A percentile compares a stretch with the other conserved stretches of the same genome.
phyloP scores from a whole-genome alignment of 257 asterid species.

The Penstemon eatonii region DNA sequence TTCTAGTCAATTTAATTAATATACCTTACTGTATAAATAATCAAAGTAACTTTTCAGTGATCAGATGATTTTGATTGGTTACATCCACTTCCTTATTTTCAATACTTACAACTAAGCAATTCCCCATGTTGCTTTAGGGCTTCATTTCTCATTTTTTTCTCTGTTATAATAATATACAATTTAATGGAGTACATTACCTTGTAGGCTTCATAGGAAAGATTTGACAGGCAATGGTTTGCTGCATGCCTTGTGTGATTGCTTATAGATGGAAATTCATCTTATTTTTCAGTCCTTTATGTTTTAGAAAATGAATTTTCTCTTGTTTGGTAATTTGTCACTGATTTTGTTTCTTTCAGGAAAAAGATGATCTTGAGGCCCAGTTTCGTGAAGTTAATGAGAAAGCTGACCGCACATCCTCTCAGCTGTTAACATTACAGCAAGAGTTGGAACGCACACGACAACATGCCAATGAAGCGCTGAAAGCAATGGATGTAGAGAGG shows the following conservation, averaged over 20 bases:
- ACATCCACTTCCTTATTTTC: neutral
- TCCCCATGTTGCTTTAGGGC: constrained; percentile 2
- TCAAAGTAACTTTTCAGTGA: constrained; percentile 9
- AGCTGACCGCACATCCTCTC: constrained; percentile 76
- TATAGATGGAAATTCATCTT: no score
- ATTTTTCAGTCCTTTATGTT: no score
- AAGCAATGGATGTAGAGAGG: constrained; percentile 88
- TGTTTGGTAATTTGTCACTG: constrained; percentile 25
- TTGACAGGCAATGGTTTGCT: no score
- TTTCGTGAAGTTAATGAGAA: constrained; percentile 76
- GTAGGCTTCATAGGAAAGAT: no score
- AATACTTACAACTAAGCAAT: neutral
- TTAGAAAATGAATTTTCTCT: neutral
- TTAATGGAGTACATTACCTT: no score
- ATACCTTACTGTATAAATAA: constrained; percentile 4
- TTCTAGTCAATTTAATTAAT: constrained; percentile 21
- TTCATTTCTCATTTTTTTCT: neutral
- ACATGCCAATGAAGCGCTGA: constrained; percentile 90
- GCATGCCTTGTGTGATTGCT: no score
- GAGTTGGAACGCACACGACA: constrained; percentile 90
- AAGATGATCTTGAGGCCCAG: constrained; percentile 89
- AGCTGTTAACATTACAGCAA: constrained; percentile 73
- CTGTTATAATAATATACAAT: no score
- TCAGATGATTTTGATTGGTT: constrained; percentile 1
- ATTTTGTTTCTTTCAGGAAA: constrained; percentile 60